Evolutionary conservation across 2,329 filamentous ascomycete species (phyloP).

Genomic region (Pseudogymnoascus sp.): DNA sequence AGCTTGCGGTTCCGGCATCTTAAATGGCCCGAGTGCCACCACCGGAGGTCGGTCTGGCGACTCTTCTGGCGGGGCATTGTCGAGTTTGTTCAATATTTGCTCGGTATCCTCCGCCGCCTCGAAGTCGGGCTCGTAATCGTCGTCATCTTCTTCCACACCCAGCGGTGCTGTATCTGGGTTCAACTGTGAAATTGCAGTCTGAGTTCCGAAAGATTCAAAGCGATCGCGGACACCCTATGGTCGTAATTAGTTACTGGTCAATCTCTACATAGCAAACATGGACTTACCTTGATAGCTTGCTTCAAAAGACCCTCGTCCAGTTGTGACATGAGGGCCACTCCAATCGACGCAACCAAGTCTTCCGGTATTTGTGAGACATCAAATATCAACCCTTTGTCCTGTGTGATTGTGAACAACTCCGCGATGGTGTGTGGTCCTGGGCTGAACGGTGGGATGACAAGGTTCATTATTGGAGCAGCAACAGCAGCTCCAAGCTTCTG

Average conservation of each 20-base stretch:
- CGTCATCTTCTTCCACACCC: slow-evolving; percentile 71
- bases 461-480: slow-evolving; percentile 27
- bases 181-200: slow-evolving; percentile 28
- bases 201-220: slow-evolving; percentile 28
- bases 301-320: slow-evolving; percentile 63
- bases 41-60: slow-evolving; percentile 29
- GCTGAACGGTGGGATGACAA: slow-evolving; percentile 62
- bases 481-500: slow-evolving; percentile 58
- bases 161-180: slow-evolving; percentile 54
- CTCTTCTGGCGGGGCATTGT: slow-evolving; percentile 56
- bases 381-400: slow-evolving; percentile 38
- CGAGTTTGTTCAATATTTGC: slow-evolving; percentile 70
- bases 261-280: slow-evolving; percentile 2
- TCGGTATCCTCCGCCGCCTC: slow-evolving; percentile 69
- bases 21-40: slow-evolving; percentile 63
- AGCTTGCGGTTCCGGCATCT: slow-evolving; percentile 67
- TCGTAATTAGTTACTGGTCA: slow-evolving; percentile 17
- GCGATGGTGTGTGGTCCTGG: slow-evolving; percentile 71
- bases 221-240: slow-evolving; percentile 46
- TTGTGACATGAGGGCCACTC: slow-evolving; percentile 68
- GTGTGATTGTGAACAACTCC: slow-evolving; percentile 79
- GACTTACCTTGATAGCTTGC: slow-evolving; percentile 63
- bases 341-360: slow-evolving; percentile 70
- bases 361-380: slow-evolving; percentile 74
- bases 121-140: slow-evolving; percentile 89